These are phyloP conservation scores for Fraxinus xanthoxyloides DNA, from an alignment of 305 asterid species.

Conservation along the genomic window DNA sequence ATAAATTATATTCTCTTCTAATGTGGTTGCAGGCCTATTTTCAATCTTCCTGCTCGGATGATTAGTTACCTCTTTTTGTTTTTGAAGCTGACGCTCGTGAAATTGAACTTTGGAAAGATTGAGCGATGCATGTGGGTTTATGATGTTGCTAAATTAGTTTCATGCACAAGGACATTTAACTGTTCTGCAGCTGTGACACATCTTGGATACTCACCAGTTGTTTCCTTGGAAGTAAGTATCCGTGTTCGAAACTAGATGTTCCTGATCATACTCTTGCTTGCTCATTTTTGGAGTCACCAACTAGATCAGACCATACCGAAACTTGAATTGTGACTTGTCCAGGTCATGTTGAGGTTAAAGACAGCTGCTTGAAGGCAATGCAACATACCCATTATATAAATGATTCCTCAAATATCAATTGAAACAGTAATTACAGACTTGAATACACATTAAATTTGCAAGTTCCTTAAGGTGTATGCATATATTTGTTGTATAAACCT, in stretches of 20 bases:
- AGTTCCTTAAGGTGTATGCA: conserved; percentile 12
- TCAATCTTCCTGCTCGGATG: conserved; percentile 53
- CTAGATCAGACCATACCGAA: conserved; percentile 12
- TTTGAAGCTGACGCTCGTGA: conserved; percentile 40
- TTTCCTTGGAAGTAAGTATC: conserved; percentile 58
- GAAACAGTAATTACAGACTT: not conserved
- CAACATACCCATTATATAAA: not conserved
- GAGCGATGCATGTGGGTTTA: conserved; percentile 38
- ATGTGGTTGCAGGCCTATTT: conserved; percentile 59
- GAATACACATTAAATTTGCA: not conserved
- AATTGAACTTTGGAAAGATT: conserved; percentile 40
- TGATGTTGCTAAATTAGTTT: conserved; percentile 49
- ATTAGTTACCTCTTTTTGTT: conserved; percentile 34
- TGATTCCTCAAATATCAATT: not conserved
- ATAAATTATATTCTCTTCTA: conserved; percentile 20
- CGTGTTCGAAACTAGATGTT: conserved; percentile 1
- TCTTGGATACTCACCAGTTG: conserved; percentile 70
- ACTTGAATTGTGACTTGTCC: conserved; percentile 6
- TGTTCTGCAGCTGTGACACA: conserved; percentile 72
- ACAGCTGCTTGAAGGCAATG: not conserved
- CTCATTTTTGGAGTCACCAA: conserved; percentile 16
- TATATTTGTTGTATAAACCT: not conserved
- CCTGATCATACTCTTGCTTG: not conserved
- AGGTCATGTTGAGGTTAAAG: conserved; percentile 12
- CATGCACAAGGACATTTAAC: conserved; percentile 62